Evolutionary conservation across 129 eudicot species (phyloP), one percentile per base, ranked within the genome.

Genomic region (Flaveria sonorensis): DNA sequence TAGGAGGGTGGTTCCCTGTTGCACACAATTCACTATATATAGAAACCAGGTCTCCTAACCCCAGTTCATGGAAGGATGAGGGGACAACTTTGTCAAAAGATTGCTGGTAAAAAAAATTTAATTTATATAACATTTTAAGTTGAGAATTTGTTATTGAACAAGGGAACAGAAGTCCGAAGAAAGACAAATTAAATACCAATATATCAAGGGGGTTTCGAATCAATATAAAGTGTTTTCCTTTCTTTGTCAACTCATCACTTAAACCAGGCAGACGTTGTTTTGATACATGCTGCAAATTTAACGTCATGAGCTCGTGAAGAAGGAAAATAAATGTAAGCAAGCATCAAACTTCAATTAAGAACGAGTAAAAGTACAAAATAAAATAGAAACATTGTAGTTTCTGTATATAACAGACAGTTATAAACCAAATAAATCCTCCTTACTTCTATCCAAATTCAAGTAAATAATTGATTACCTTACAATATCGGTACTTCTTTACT

Each of bases 121-220:
- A 4, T 4, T 61, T 14, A 59, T 20, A 47, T 36, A 36, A 36
- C 7, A 36, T 36, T 6, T 36, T 30, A 4, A 70, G 32, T 66
- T 68, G 4, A 57, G 55, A 77, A 57, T 10, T 19, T 48, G 60
- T 57, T 40, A 39, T 1, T 28, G 65, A 32, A 32, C 16, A 75
- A 46, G 48, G 72, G 79, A 67, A 66, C 28, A 10, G 66, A 43
- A 74, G 51, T 46, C 1, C 12, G 1, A 16, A 53, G 13, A 48
- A 21, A 77, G 46, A 24, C 16, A 40, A 71, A 66, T 4, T 8
- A 73, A 73, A 14, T 85, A 94, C 99, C 99, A 94, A 87, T 77
- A 89, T 85, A 66, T 94, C 92, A 69, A 94, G 86, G 47, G 99
- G 99, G 77, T 94, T 94, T 62, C 97, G 84, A 39, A 94, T 94